Evolutionary conservation across 306 rosid species (phyloP), one percentile per base, ranked within the genome.

Genomic region (Boehmeria nivea): DNA sequence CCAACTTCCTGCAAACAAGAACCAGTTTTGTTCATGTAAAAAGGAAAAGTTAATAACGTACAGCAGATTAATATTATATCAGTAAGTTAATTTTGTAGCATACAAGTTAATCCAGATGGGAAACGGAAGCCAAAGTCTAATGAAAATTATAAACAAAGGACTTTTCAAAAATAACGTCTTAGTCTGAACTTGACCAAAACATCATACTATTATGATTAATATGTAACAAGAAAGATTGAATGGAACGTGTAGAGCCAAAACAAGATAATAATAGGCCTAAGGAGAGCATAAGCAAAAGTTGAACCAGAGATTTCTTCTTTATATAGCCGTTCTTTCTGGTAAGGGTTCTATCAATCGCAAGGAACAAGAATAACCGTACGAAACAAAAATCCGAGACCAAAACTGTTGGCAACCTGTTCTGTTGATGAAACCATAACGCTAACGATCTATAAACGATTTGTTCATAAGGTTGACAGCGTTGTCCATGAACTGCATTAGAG

Each of bases 381-480:
- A 22, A 47, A 48, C 28, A 65, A 12, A 45, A 54, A 40, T n/a
- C 3, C 18, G 9, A 60, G 43, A 38, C 37, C 53, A 60, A 71
- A 71, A 50, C 28, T 25, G 70, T 26, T 54, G 43, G 47, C 61
- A 49, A 57, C 47, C 62, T 19, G 51, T 66, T 62, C 68, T 45
- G 25, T 28, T 51, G 36, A 10, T 31, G 5, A 10, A 1, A 4
- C 17, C 3, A 3, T 6, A 6, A 28, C 38, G 27, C 77, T 72
- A 90, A 42, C 90, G 95, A 64, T 90, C 97, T 54, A 83, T 78
- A 51, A 86, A 90, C 22, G 97, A 86, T 70, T 84, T 90, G 67
- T 90, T 82, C 97, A 90, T 90, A 34, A 90, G 94, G 55, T 69
- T 78, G 53, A 90, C 94, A 0, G 97, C 97, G 1, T 80, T 83